phyloP scores from a whole-genome alignment of 371 early-diverging fungal genomes.

The Saksenaea vasiformis region DNA sequence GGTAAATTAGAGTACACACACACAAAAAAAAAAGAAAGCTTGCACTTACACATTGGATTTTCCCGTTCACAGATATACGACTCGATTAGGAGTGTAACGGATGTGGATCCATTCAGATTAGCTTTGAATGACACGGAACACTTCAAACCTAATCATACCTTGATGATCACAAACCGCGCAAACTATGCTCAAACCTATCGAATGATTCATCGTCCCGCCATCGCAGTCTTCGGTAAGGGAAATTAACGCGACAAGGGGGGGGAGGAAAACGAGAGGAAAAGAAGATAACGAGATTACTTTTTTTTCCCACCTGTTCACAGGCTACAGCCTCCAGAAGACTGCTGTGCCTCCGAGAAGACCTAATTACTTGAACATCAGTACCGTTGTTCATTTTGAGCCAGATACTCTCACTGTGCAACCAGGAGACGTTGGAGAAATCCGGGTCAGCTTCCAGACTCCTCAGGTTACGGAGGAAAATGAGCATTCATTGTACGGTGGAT shows the following conservation, averaged over 20 bases:
- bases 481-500: constrained; percentile 12
- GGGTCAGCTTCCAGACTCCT: background rate
- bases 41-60: background rate
- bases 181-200: constrained; percentile 3
- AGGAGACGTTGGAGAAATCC: background rate
- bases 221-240: constrained; percentile 8
- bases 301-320: background rate
- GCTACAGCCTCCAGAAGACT: constrained; percentile 10
- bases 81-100: constrained; percentile 5
- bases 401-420: background rate
- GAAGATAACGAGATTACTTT: background rate
- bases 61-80: constrained; percentile 7
- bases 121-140: constrained; percentile 20
- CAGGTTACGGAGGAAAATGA: background rate
- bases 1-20: constrained; percentile 12
- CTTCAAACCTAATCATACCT: background rate
- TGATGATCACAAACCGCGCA: constrained; percentile 9
- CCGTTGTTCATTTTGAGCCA: constrained; percentile 6
- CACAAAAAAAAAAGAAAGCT: background rate
- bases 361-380: background rate
- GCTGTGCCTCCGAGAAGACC: constrained; percentile 11
- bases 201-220: background rate
- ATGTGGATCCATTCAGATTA: constrained; percentile 10
- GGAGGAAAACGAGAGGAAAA: too few relatives aligned
- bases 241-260: background rate